Conservation (phyloP, 306 rosid genomes). For the Quercus mongolica region DNA sequence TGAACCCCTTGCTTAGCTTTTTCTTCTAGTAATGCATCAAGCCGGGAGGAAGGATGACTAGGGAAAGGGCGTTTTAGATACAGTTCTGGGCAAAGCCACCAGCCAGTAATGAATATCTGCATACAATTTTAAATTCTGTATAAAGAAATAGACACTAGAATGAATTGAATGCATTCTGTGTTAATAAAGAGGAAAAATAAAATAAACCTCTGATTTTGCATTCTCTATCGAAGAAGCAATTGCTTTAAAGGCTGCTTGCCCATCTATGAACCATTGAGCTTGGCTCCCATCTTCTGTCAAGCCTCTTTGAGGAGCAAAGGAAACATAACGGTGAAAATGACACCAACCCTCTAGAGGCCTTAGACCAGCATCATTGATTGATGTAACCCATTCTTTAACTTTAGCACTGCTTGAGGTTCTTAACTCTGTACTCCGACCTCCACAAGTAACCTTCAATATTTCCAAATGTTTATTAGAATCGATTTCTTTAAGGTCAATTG, state of each 20-base stretch:
- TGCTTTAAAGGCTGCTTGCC: conserved; percentile 86
- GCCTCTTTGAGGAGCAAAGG: conserved; percentile 97
- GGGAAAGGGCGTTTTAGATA: conserved; percentile 79
- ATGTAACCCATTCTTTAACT: conserved; percentile 93
- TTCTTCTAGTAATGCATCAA: conserved; percentile 84
- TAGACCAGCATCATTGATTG: conserved; percentile 87
- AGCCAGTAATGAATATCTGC: conserved; percentile 96
- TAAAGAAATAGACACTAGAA: conserved; percentile 8
- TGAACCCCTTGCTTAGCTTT: conserved; percentile 98
- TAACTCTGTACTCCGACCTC: conserved; percentile 66
- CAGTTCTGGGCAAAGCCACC: conserved; percentile 99
- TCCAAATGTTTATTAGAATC: background rate
- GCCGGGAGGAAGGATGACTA: conserved; percentile 73
- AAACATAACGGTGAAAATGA: conserved; percentile 90
- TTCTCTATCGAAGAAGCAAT: conserved; percentile 83
- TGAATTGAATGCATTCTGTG: conserved; percentile 13
- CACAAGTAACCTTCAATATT: conserved; percentile 67
- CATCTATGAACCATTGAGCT: conserved; percentile 96
- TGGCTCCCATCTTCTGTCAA: conserved; percentile 82
- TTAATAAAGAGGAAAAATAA: conserved; percentile 10
- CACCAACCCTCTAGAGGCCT: conserved; percentile 99
- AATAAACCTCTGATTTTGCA: conserved; percentile 90
- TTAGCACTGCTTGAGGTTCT: conserved; percentile 51
- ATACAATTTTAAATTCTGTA: conserved; percentile 31
- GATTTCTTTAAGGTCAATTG: background rate